Evolutionary conservation across 345 rosid species (phyloP), one percentile per base, ranked within the genome.

Genomic region (Erysimum cheiranthoides): DNA sequence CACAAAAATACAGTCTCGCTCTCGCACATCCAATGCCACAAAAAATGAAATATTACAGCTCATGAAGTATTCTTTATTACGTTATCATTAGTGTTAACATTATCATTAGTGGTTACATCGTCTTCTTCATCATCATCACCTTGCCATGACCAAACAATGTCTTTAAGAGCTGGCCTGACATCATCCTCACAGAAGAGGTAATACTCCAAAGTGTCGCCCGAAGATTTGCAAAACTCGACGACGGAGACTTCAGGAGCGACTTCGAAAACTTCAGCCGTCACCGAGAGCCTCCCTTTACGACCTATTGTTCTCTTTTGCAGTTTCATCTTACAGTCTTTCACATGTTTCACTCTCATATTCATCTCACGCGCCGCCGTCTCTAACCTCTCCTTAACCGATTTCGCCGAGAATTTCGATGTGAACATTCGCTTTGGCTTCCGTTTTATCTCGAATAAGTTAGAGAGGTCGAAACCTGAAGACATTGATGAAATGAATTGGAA

Each of bases 71-170:
- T 59, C 28, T 17, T 34, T 21, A 7, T 8, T 65, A 14, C 2
- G 9, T 45, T 38, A 46, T 32, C 65, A 50, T 52, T 42, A 14
- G 17, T 10, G 46, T 57, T 49, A 36, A 9, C 73, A 61, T 16
- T 45, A 14, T 70, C 71, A 54, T 38, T 17, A 35, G 12, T 54
- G 62, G 51, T 35, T 52, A 50, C 53, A n/a, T 64, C 32, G 14
- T 71, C 80, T 28, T 71, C 80, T 28, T 81, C 56, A 25, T 54
- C 78, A 32, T 61, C 62, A 74, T 90, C 98, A 3, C 98, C 98
- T 81, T 88, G 96, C 98, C 98, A 93, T 10, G 87, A 83, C 96
- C 97, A 93, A 3, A 89, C 97, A 5, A 93, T 86, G 71, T 89
- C 93, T 46, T 81, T 83, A 75, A 93, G 83, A n/a, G 92, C 91